Percentiles rank a stretch among this genome's conserved stretches.
Conservation (phyloP, 1,284 basidiomycete species). For the Mycosarcoma maydis region DNA sequence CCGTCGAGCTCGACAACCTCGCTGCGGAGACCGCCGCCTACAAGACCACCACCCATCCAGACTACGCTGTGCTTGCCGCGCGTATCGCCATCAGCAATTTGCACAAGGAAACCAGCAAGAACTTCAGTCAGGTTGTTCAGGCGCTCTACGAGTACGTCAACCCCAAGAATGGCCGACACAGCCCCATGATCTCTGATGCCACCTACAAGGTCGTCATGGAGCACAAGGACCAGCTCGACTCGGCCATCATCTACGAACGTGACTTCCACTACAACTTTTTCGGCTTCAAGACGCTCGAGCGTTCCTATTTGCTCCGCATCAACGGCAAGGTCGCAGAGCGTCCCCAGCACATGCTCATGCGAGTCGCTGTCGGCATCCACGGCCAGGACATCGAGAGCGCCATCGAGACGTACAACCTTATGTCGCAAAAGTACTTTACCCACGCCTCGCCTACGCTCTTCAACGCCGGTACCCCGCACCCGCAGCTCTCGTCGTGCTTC, state of each 20-base stretch:
- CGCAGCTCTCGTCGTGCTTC: slow-evolving; percentile 97
- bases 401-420: slow-evolving; percentile 83
- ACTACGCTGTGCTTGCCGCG: slow-evolving; percentile 97
- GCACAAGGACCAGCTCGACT: slow-evolving; percentile 86
- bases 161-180: slow-evolving; percentile 83
- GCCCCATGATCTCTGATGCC: slow-evolving; percentile 91
- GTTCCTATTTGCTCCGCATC: slow-evolving; percentile 94
- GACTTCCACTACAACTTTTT: slow-evolving; percentile 92
- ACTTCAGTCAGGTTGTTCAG: slow-evolving; percentile 88
- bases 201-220: slow-evolving; percentile 85
- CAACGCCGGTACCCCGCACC: slow-evolving; percentile 95
- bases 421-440: slow-evolving; percentile 89
- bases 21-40: slow-evolving; percentile 94
- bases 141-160: slow-evolving; percentile 95
- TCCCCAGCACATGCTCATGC: slow-evolving; percentile 99
- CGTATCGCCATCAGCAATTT: slow-evolving; percentile 98
- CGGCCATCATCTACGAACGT: slow-evolving; percentile 95
- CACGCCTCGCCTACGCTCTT: slow-evolving; percentile 98
- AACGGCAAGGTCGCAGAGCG: slow-evolving; percentile 95
- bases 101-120: slow-evolving; percentile 99
- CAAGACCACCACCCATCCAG: slow-evolving; percentile 90
- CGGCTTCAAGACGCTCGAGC: slow-evolving; percentile 98
- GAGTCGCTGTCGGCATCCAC: slow-evolving; percentile 97
- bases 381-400: slow-evolving; percentile 87
- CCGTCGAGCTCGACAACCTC: slow-evolving; percentile 86